Evolutionary conservation across 31 red algal genomes (phyloP), one percentile per base, ranked within the genome.

Genomic region (Asparagopsis taxiformis): DNA sequence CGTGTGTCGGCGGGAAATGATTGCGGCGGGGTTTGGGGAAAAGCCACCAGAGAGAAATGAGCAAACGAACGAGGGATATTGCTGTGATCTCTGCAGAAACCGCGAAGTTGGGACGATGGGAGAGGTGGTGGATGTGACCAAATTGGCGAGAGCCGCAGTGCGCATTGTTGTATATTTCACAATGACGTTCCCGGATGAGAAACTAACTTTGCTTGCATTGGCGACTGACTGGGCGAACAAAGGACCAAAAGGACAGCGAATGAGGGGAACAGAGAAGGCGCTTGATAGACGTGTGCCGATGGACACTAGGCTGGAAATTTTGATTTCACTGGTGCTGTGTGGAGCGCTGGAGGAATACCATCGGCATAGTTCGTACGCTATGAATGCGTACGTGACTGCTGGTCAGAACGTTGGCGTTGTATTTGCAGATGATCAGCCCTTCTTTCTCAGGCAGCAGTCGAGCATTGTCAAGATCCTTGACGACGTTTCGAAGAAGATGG

Each of bases 21-120:
- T 85, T 46, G 69, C 70, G n/a, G 43, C 38, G 3, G 55, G 58
- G 4, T 85, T 85, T 59, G 80, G 80, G 4, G 80, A 85, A 38
- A 59, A 31, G 17, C 16, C 63, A 35, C 63, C 77, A 2, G 17
- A 57, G 29, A 29, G 60, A 3, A 58, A 28, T 33, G 31, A 63
- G 3, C 24, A 63, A 19, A 63, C 24, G 19, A 31, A 3, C 24
- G 30, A 23, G 30, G 25, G n/a, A 6, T 17, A 36, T 58, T 74
- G 80, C 30, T 74, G 80, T 16, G 60, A 85, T 65, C 43, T 85
- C 48, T 85, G 80, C 50, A 41, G 49, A 1, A 55, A 49, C 15
- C 49, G 52, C 6, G 65, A 58, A 8, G 35, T 21, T 1, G 32
- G 62, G 65, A 30, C 11, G 4, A 25, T 26, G 1, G 15, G 19